These are phyloP conservation scores for Trichosporon ovoides DNA, from an alignment of 1,284 basidiomycete genomes.

Conservation along the genomic window DNA sequence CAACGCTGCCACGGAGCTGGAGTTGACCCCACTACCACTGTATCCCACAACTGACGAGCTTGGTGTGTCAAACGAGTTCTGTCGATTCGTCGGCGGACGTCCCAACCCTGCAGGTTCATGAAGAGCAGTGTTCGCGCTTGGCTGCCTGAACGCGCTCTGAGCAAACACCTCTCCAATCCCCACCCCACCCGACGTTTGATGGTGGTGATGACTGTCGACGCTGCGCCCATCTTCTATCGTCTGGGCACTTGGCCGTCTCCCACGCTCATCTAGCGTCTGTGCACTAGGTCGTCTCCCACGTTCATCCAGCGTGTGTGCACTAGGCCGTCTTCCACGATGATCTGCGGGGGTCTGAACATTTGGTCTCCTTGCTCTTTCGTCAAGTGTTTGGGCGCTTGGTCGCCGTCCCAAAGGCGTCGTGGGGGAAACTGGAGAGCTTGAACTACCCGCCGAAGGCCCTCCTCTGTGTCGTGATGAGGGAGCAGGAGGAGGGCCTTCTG, in stretches of 20 bases:
- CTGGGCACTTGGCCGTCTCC: not conserved
- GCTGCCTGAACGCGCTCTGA: not conserved
- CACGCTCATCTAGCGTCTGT: not conserved
- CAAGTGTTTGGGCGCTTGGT: not conserved
- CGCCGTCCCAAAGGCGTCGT: not conserved
- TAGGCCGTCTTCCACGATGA: not conserved
- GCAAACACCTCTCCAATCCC: not conserved
- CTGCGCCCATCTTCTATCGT: not conserved
- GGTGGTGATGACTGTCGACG: not conserved
- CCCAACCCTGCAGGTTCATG: not conserved
- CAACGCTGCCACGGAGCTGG: not conserved
- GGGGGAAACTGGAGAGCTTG: not conserved
- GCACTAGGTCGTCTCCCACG: not conserved
- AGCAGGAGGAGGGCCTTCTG: not conserved
- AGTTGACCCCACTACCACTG: not conserved
- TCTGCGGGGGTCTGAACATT: not conserved
- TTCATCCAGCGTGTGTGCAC: constrained; percentile 1
- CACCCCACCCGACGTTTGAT: not conserved
- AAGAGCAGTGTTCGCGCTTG: not conserved
- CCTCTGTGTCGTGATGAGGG: not conserved
- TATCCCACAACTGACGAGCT: not conserved
- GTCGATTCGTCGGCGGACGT: not conserved
- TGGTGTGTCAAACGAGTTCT: not conserved
- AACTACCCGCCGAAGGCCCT: not conserved
- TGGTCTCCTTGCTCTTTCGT: not conserved